These are phyloP conservation scores for Pythium biforme DNA, from an alignment of 352 stramenopile species.

Conservation along the genomic window DNA sequence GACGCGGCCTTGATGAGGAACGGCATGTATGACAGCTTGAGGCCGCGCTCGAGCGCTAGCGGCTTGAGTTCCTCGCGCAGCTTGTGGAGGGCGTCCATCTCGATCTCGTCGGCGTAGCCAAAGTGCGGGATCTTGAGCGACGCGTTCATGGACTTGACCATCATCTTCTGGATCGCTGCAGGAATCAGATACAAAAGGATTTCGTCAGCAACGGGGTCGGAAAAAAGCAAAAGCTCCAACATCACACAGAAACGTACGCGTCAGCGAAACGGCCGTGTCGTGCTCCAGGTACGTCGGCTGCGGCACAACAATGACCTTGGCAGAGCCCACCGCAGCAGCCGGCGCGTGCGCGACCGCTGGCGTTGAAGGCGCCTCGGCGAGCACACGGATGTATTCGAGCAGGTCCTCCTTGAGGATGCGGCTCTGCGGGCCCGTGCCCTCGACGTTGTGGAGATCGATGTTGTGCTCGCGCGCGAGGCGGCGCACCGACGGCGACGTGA, in stretches of 20 bases:
- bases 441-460: constrained; percentile 91
- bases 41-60: constrained; percentile 60
- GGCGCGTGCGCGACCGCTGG: constrained; percentile 5
- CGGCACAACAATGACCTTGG: constrained; percentile 7
- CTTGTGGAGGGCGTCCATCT: constrained; percentile 88
- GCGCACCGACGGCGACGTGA: constrained; percentile 95
- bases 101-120: constrained; percentile 96
- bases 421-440: constrained; percentile 90
- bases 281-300: constrained; percentile 53
- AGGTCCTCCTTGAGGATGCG: constrained; percentile 97
- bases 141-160: constrained; percentile 97
- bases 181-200: constrained; percentile 2
- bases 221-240: too few relatives aligned
- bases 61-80: constrained; percentile 90
- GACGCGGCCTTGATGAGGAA: constrained; percentile 96
- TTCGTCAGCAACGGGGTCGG: too few relatives aligned
- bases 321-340: constrained; percentile 2
- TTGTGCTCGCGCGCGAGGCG: constrained; percentile 92
- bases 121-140: constrained; percentile 97
- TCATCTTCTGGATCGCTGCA: constrained; percentile 95
- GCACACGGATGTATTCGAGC: constrained; percentile 81
- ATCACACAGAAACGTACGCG: constrained; percentile 45
- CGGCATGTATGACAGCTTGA: constrained; percentile 96
- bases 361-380: constrained; percentile 35
- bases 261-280: constrained; percentile 67